Percentiles rank a stretch among this genome's conserved stretches.
These are phyloP conservation scores for Colletotrichum viniferum DNA, from an alignment of 2,329 filamentous ascomycete species.

Conservation along the genomic window DNA sequence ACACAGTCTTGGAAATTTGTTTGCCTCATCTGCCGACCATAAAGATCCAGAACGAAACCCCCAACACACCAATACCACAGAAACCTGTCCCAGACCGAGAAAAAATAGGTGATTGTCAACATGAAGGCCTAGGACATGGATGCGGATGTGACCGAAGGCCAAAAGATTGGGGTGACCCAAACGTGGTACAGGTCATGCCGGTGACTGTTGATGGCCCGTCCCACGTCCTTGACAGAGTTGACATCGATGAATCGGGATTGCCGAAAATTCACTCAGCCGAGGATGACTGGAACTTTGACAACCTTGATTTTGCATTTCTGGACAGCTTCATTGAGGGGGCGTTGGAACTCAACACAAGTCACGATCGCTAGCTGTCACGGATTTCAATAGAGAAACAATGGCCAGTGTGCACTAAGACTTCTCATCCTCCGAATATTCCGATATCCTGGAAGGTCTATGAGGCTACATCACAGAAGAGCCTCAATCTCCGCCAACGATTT, in stretches of 20 bases:
- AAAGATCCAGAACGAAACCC: neutral
- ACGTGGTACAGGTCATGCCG: neutral
- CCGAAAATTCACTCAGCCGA: neutral
- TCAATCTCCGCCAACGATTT: conserved; percentile 22
- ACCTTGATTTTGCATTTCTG: neutral
- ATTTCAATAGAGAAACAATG: neutral
- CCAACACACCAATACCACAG: neutral
- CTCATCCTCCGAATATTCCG: neutral
- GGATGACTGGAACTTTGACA: neutral
- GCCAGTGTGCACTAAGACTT: neutral
- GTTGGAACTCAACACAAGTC: neutral
- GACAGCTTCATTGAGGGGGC: neutral
- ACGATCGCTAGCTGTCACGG: neutral
- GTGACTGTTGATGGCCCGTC: neutral
- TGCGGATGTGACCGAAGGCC: neutral
- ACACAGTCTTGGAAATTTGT: neutral
- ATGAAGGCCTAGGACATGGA: neutral
- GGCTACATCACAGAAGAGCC: conserved; percentile 5
- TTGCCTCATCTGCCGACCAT: conserved; percentile 5
- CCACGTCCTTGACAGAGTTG: conserved; percentile 17
- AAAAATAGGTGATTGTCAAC: neutral
- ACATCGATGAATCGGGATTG: neutral
- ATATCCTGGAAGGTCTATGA: neutral
- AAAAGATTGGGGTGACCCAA: neutral
- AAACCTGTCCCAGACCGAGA: neutral